These are phyloP conservation scores for Malus sieversii DNA, from an alignment of 306 rosid species.

Conservation along the genomic window DNA sequence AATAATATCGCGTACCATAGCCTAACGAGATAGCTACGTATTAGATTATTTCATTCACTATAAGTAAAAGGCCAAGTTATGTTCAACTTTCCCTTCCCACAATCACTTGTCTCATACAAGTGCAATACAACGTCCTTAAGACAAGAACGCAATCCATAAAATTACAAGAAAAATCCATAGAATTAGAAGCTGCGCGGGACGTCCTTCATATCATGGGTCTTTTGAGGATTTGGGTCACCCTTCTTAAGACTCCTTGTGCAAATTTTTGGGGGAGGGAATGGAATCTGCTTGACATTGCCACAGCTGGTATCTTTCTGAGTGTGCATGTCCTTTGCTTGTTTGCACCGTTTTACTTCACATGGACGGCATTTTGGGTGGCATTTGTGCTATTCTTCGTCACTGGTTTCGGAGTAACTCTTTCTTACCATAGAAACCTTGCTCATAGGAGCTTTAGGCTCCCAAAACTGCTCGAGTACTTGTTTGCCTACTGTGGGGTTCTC, in stretches of 20 bases:
- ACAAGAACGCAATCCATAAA: background rate
- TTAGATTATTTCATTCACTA: background rate
- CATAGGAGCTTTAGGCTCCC: conserved; percentile 81
- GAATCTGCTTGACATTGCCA: conserved; percentile 52
- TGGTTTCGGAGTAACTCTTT: conserved; percentile 71
- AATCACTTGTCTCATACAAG: no score
- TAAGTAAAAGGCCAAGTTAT: background rate
- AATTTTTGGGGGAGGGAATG: conserved; percentile 45
- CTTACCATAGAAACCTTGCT: conserved; percentile 77
- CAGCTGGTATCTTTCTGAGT: conserved; percentile 43
- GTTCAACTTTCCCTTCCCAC: no score
- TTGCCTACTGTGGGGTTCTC: conserved; percentile 70
- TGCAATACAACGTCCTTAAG: no score
- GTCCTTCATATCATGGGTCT: background rate
- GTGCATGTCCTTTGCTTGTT: conserved; percentile 52
- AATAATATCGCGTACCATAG: background rate
- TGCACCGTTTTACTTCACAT: conserved; percentile 69
- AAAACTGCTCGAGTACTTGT: conserved; percentile 73
- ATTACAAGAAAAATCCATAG: background rate
- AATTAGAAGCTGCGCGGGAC: background rate
- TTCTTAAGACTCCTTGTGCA: background rate
- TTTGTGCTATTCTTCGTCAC: conserved; percentile 37
- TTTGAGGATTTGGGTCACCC: background rate
- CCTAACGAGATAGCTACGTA: background rate
- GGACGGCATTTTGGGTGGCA: conserved; percentile 50